These are phyloP conservation scores for Colletotrichum musicola DNA, from an alignment of 2,329 filamentous ascomycete species.

Conservation along the genomic window DNA sequence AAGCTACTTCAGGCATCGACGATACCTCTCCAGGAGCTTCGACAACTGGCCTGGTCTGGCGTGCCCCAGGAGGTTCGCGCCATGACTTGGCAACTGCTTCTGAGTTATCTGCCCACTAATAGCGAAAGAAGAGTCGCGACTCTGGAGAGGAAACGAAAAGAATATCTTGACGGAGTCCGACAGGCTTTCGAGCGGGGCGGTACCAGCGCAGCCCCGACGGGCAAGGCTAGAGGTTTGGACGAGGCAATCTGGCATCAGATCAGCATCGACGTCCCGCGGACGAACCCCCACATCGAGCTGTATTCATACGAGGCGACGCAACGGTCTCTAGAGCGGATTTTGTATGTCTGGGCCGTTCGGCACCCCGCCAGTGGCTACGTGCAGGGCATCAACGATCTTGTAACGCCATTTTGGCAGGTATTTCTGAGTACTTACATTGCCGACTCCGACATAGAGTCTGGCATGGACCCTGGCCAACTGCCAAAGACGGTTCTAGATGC, in stretches of 20 bases:
- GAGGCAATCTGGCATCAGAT: constrained; percentile 99
- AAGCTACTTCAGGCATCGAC: constrained; percentile 92
- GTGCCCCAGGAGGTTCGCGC: constrained; percentile 94
- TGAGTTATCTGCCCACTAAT: constrained; percentile 97
- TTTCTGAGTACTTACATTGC: constrained; percentile 95
- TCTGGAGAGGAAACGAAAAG: constrained; percentile 93
- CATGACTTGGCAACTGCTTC: constrained; percentile 98
- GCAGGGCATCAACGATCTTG: constrained; percentile 97
- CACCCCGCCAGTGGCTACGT: constrained; percentile 98
- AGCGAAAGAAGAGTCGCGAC: constrained; percentile 92
- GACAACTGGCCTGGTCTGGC: constrained; percentile 92
- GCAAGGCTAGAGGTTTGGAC: constrained; percentile 78
- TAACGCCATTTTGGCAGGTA: constrained; percentile 98
- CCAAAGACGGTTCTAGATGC: constrained; percentile 92
- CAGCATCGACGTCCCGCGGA: constrained; percentile 96
- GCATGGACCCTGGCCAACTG: constrained; percentile 96
- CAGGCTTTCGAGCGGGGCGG: constrained; percentile 75
- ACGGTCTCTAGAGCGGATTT: constrained; percentile 89
- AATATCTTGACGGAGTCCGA: constrained; percentile 92
- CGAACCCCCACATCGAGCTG: constrained; percentile 93
- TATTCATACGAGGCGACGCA: constrained; percentile 98
- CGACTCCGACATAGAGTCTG: constrained; percentile 90
- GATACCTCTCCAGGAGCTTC: constrained; percentile 85
- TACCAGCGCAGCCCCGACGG: constrained; percentile 46
- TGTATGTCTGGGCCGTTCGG: constrained; percentile 97